Base-by-base conservation (phyloP, 2,329 filamentous ascomycete genomes). In the Dichotomopilus funicola region DNA sequence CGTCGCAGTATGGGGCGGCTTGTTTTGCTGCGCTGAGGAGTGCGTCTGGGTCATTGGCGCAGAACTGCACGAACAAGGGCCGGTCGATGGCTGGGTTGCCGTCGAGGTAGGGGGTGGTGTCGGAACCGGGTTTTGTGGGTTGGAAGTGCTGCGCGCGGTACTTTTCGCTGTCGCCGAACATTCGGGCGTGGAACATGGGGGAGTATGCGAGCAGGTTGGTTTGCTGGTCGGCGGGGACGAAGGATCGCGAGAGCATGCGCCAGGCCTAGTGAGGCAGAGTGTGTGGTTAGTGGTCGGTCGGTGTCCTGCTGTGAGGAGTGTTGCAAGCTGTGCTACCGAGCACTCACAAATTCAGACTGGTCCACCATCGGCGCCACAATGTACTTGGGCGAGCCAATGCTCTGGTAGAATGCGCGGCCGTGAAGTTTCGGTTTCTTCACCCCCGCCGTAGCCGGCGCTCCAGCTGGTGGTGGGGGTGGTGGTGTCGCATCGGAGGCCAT, bases 331-430 rank as follows among this genome's bases (percentile, higher is more conserved):
- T 27, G 19, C 19, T 27, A 27, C 19, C 19, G 19, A 27, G 19
- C 19, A 76, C 86, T 62, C 77, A 96, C 91, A 75, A 97, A 96
- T 76, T 99, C 94, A 36, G 91, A 96, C 71, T 96, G 89, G 68
- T 99, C 92, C 27, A 99, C 94, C 94, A 99, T 99, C 38, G 94
- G 94, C 37, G 94, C 94, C 54, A 99, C 80, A 35, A 99, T 83
- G 62, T 88, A 86, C 72, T 89, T 96, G 1, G 94, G 94, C 58
- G 87, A 91, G 27, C 94, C 94, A 59, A 99, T 87, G 68, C 89
- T 95, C 74, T 96, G 85, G 68, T 97, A 99, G 70, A 99, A 97
- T 10, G 88, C 88, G 56, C 94, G 79, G 0, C 94, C 94, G 64
- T 88, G 83, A 27, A 95, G 75, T 70, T 92, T 95, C 53, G 67